These are phyloP conservation scores for Sphaerostilbella broomeana DNA, from an alignment of 2,329 filamentous ascomycete species.

Conservation along the genomic window DNA sequence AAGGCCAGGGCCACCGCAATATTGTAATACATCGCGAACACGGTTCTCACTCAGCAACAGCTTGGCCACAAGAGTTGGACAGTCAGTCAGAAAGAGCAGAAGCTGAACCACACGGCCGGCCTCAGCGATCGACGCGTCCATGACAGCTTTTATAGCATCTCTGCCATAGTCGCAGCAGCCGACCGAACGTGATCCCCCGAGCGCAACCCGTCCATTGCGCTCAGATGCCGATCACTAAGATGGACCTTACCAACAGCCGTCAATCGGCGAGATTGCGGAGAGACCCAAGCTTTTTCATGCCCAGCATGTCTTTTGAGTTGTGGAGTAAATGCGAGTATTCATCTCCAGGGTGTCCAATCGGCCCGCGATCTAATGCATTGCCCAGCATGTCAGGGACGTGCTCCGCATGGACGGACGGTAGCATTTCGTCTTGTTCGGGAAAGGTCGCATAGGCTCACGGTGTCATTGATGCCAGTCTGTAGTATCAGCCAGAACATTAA, in stretches of 20 bases:
- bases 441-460: too few species aligned
- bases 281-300: conserved; percentile 1
- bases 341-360: neutral
- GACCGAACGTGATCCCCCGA: neutral
- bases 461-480: too few species aligned
- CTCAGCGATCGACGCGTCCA: too few species aligned
- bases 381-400: too few species aligned
- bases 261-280: conserved; percentile 10
- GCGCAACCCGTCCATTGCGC: neutral
- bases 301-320: neutral
- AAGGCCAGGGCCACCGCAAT: conserved; percentile 4
- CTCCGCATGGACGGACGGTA: too few species aligned
- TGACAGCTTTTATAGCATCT: neutral
- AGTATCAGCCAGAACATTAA: too few species aligned
- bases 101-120: too few species aligned
- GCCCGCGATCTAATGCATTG: too few species aligned
- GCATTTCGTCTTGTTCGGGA: too few species aligned
- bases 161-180: neutral
- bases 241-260: conserved; percentile 4
- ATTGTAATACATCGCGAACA: conserved; percentile 1
- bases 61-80: too few species aligned
- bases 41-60: neutral
- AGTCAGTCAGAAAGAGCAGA: too few species aligned
- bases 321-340: neutral
- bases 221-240: neutral